These are phyloP conservation scores for Isoetes engelmannii DNA, from an alignment of 83 land plant species.

Conservation along the genomic window DNA sequence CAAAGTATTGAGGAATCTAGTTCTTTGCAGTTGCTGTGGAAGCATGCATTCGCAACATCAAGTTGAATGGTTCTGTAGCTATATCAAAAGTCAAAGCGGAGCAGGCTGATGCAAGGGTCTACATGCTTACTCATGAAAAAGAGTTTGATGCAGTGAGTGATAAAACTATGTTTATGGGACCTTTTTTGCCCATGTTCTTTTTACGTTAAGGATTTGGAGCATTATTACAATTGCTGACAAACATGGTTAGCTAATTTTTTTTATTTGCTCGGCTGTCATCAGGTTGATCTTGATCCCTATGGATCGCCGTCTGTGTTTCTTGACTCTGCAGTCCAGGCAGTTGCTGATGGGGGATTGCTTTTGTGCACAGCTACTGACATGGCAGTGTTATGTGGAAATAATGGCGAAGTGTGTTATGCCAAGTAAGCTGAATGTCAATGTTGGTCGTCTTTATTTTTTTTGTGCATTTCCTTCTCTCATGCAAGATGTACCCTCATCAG, in stretches of 20 bases:
- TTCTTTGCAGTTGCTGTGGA: conserved; percentile 70
- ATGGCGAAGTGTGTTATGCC: conserved; percentile 96
- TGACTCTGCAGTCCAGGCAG: conserved; percentile 93
- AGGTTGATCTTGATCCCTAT: conserved; percentile 99
- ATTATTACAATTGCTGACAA: too few relatives aligned
- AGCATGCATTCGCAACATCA: conserved; percentile 78
- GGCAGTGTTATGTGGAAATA: conserved; percentile 96
- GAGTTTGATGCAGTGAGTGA: conserved; percentile 82
- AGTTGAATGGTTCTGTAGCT: conserved; percentile 87
- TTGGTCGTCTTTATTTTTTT: background rate
- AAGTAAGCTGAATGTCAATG: conserved; percentile 45
- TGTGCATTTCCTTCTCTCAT: too few relatives aligned
- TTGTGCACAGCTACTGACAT: conserved; percentile 99
- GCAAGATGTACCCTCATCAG: conserved; percentile 20
- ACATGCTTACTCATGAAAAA: conserved; percentile 90
- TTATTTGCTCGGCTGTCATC: too few relatives aligned
- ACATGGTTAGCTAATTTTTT: too few relatives aligned
- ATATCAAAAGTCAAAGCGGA: conserved; percentile 75
- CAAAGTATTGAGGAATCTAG: too few relatives aligned
- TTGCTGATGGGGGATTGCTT: conserved; percentile 87
- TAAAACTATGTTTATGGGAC: too few relatives aligned
- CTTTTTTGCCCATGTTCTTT: too few relatives aligned
- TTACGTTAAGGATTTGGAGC: too few relatives aligned
- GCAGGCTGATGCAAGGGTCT: conserved; percentile 81
- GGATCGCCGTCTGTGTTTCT: conserved; percentile 90